Evolutionary conservation across 2,329 filamentous ascomycete genomes (phyloP), one percentile per base, ranked within the genome.

Genomic region (Pseudogymnoascus sp.): DNA sequence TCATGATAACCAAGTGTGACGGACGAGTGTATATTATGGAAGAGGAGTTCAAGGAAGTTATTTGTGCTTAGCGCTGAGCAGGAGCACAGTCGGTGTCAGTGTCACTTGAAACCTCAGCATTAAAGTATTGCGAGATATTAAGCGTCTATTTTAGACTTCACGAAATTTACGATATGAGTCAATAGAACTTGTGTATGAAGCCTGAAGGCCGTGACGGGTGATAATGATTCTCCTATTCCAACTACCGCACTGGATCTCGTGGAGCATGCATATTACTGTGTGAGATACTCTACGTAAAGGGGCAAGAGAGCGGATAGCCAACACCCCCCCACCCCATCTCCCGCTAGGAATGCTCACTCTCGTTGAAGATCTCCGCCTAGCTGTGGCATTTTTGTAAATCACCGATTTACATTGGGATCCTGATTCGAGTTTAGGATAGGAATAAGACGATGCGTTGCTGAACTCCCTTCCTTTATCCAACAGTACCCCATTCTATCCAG

Each of bases 1-100:
- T 73, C 91, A 99, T 74, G 95, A 99, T 5, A 57, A 36, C 29
- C 29, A 57, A 21, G 51, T 57, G n/a, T 57, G 51, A 57, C 29
- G 29, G 51, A 57, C 29, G 8, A 31, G 29, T 57, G 51, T 57
- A 57, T 57, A 57, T 57, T 57, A 57, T 57, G n/a, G 29, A 14
- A 21, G 26, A 18, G 29, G 51, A 36, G 29, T 36, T 57, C 5
- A 16, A 36, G 16, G 51, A 36, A 21, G 10, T 34, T 36, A 18
- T 36, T 57, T 57, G 16, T 36, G 29, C 10, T 57, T 57, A 6
- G 51, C 29, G 16, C 29, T 34, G 29, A 5, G 29, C 47, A 57
- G 47, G n/a, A 34, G 47, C 51, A 57, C 29, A 57, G 29, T 18
- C n/a, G 29, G 21, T 26, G 23, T 26, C 23, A 26, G 29, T 57